These are phyloP conservation scores for Podaxis sp. DNA, from an alignment of 768 basidiomycete genomes.

Conservation along the genomic window DNA sequence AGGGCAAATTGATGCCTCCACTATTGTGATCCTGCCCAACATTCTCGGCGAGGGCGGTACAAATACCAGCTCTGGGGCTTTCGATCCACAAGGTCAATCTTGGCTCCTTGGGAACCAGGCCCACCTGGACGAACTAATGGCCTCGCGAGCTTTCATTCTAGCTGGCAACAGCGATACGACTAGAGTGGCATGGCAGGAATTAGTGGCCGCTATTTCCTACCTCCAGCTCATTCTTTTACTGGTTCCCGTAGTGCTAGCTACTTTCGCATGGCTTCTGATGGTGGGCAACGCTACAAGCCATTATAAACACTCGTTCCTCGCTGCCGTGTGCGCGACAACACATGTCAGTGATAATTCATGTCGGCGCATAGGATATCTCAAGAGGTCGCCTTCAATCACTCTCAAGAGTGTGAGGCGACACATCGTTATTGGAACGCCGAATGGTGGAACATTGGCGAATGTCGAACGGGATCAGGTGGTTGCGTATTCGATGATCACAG, in stretches of 20 bases:
- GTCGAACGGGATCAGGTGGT: conserved; percentile 11
- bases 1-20: conserved; percentile 15
- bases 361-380: conserved; percentile 14
- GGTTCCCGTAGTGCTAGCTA: conserved; percentile 9
- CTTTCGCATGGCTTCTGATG: conserved; percentile 9
- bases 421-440: conserved; percentile 16
- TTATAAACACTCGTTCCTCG: conserved; percentile 17
- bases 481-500: conserved; percentile 9
- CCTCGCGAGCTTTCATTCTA: conserved; percentile 14
- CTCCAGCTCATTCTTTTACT: conserved; percentile 15
- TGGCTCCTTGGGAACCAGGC: conserved; percentile 8
- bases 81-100: conserved; percentile 8
- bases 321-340: conserved; percentile 17
- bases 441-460: conserved; percentile 12
- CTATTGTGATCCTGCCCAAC: conserved; percentile 11
- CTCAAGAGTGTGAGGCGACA: conserved; percentile 10
- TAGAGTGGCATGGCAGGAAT: not conserved
- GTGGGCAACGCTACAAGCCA: conserved; percentile 4
- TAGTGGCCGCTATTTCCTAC: conserved; percentile 15
- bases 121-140: conserved; percentile 15
- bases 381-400: conserved; percentile 12
- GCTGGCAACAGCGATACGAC: conserved; percentile 5
- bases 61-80: conserved; percentile 1
- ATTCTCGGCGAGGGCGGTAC: conserved; percentile 15
- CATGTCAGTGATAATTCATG: conserved; percentile 12